Evolutionary conservation across 352 stramenopile genomes (phyloP), one percentile per base, ranked within the genome.

Genomic region (Thalassiosira ordinaria): DNA sequence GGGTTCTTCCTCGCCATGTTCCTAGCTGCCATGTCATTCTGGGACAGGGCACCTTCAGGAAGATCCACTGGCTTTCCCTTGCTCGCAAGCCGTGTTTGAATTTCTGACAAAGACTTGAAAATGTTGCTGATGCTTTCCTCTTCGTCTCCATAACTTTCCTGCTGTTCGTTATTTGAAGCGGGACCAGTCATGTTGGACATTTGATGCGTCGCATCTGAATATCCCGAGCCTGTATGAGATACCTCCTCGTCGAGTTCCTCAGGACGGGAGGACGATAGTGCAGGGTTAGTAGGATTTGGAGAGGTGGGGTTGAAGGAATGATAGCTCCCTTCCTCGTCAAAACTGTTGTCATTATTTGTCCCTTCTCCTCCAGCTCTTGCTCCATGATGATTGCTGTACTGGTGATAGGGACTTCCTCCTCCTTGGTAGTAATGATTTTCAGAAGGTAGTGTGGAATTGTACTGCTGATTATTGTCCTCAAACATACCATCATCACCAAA

Each of bases 51-150:
- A 51, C 18, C 49, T 13, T 53, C 51, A 9, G 37, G 65, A 24
- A 51, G 49, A n/a, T n/a, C n/a, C n/a, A n/a, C n/a, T 18, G 41
- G 35, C 31, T 79, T 80, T 27, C 71, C 78, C 60, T 86, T 86
- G 37, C 49, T 82, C 2, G 78, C 78, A 7, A 86, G 66, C 61
- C 63, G 70, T 11, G 71, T 79, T 37, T 86, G 78, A 59, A 86
- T 86, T 44, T 81, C 72, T 39, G 78, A 86, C 26, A 86, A 67
- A 55, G 71, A 82, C 57, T 82, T 86, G 61, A 86, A 82, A 44
- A 86, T 79, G 29, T 72, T 64, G 27, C 51, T 66, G 18, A 86
- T 86, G 56, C 78, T 81, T 26, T 78, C 78, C 60, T 86, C 78
- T 46, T 81, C 64, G 55, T 70, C 77, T 27, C 65, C 70, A 29